phyloP scores from a whole-genome alignment of 495 filamentous ascomycete species.

The Sphaerosporella brunnea region DNA sequence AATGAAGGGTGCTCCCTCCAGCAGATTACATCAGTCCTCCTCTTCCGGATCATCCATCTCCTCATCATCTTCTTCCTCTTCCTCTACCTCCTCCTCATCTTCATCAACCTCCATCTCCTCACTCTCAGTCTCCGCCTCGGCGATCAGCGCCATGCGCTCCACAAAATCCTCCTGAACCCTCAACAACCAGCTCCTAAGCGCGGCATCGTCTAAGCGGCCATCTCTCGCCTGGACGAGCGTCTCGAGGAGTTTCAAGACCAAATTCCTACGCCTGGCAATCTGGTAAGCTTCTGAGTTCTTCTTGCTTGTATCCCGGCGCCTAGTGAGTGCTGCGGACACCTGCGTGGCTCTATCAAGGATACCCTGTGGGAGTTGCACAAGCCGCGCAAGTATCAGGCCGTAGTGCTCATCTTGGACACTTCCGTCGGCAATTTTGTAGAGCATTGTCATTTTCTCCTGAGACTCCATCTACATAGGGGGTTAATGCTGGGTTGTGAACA shows the following conservation, averaged over 20 bases:
- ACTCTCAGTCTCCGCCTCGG: slow-evolving; percentile 20
- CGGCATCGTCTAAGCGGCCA: slow-evolving; percentile 47
- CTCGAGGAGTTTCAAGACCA: slow-evolving; percentile 58
- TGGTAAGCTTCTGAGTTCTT: slow-evolving; percentile 37
- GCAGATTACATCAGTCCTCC: too few species aligned
- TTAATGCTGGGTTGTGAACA: not conserved
- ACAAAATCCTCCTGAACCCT: slow-evolving; percentile 64
- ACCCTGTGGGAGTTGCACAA: slow-evolving; percentile 50
- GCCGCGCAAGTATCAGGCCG: slow-evolving; percentile 44
- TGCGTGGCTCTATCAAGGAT: slow-evolving; percentile 36
- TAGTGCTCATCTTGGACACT: slow-evolving; percentile 57
- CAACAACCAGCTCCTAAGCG: slow-evolving; percentile 45
- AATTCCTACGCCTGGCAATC: slow-evolving; percentile 44
- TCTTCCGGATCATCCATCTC: not conserved
- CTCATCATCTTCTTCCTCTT: not conserved
- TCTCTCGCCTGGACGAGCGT: slow-evolving; percentile 52
- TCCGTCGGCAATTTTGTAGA: slow-evolving; percentile 62
- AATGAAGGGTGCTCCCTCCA: too few species aligned
- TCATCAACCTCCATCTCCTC: not conserved
- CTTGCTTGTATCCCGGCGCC: slow-evolving; percentile 41
- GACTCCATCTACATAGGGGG: slow-evolving; percentile 19
- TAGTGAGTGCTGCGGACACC: slow-evolving; percentile 48
- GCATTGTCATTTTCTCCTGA: slow-evolving; percentile 50
- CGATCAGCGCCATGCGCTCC: slow-evolving; percentile 47
- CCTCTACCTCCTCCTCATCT: not conserved